Evolutionary conservation across 805 yeast species (phyloP).

Genomic region (Candida xyloterini): DNA sequence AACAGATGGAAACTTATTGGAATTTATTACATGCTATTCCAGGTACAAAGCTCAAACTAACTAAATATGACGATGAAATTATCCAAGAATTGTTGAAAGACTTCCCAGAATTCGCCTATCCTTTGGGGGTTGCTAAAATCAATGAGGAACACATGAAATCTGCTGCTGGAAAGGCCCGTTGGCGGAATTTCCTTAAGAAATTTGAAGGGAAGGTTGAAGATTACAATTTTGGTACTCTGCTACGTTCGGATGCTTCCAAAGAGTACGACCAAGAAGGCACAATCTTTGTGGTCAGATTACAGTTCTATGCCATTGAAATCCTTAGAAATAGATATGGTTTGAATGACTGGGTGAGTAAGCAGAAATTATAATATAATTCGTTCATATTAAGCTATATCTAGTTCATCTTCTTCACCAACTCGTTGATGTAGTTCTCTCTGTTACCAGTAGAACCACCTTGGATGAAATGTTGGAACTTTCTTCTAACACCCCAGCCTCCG

Average conservation of each 20-base stretch:
- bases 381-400: slow-evolving; percentile 36
- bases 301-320: slow-evolving; percentile 92
- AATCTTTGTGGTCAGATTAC: slow-evolving; percentile 87
- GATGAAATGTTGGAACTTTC: slow-evolving; percentile 96
- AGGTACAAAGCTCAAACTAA: slow-evolving; percentile 75
- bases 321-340: slow-evolving; percentile 87
- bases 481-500: slow-evolving; percentile 97
- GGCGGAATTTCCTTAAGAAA: slow-evolving; percentile 84
- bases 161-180: slow-evolving; percentile 72
- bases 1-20: slow-evolving; percentile 96
- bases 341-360: slow-evolving; percentile 79
- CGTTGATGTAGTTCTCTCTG: slow-evolving; percentile 95
- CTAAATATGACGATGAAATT: slow-evolving; percentile 70
- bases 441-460: slow-evolving; percentile 99
- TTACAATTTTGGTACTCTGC: slow-evolving; percentile 90
- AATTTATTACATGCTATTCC: slow-evolving; percentile 64
- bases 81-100: slow-evolving; percentile 55
- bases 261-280: slow-evolving; percentile 85
- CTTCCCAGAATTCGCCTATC: slow-evolving; percentile 85
- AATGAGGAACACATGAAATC: slow-evolving; percentile 82
- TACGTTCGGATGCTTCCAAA: slow-evolving; percentile 66
- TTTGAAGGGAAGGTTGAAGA: slow-evolving; percentile 83
- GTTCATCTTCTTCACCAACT: slow-evolving; percentile 91
- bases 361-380: slow-evolving; percentile 13
- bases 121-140: slow-evolving; percentile 53